A percentile compares a stretch with the other conserved stretches of the same genome.
These are phyloP conservation scores for Eucalyptus caleyi DNA, from an alignment of 345 rosid genomes.

Conservation along the genomic window DNA sequence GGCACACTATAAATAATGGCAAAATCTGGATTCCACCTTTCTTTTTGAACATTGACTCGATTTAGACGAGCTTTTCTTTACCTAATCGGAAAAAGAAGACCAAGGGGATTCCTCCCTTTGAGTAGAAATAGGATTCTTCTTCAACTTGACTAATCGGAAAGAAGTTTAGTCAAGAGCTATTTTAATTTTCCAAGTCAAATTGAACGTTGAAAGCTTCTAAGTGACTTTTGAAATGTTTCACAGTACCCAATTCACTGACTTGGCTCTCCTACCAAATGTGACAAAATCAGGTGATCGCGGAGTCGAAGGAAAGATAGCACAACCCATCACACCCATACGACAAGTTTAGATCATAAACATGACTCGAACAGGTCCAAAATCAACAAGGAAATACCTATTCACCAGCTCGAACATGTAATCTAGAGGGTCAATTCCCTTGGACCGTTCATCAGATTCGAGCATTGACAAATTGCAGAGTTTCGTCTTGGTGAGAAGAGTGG, in stretches of 20 bases:
- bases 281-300: not conserved
- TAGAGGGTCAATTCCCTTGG: not conserved
- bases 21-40: not conserved
- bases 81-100: not conserved
- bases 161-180: not conserved
- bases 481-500: not conserved
- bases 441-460: not conserved
- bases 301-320: not conserved
- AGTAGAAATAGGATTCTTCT: not conserved
- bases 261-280: not conserved
- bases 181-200: not conserved
- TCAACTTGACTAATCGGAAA: not conserved
- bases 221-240: not conserved
- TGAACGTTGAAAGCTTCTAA: not conserved
- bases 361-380: not conserved
- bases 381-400: not conserved
- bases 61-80: not conserved
- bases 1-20: not conserved
- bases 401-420: not conserved
- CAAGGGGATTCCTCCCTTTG: not conserved
- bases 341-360: not conserved
- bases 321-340: not conserved
- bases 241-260: not conserved
- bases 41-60: not conserved
- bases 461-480: not conserved